These are phyloP conservation scores for Fusarium chlamydosporum DNA, from an alignment of 2,329 filamentous ascomycete genomes.

Conservation along the genomic window DNA sequence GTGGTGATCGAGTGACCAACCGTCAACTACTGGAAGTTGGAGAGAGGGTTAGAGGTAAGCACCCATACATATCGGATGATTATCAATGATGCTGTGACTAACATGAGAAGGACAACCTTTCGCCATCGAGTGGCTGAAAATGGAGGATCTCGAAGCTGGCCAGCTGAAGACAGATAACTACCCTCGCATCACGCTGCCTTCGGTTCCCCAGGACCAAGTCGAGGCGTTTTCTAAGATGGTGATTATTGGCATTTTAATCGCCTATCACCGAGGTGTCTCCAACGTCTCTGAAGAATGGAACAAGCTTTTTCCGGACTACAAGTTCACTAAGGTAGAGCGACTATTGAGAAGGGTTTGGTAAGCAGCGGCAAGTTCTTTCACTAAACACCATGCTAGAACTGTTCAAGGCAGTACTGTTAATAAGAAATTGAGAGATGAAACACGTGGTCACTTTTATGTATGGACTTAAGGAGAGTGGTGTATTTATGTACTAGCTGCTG, in stretches of 20 bases:
- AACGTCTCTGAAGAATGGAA: slow-evolving; percentile 17
- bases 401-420: no score
- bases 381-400: no score
- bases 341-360: background rate
- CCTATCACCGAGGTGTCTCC: slow-evolving; percentile 4
- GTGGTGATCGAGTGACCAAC: background rate
- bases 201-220: background rate
- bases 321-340: background rate
- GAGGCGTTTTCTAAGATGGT: slow-evolving; percentile 27
- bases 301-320: accelerated
- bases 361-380: no score
- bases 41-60: background rate
- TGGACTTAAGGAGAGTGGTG: background rate
- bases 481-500: background rate
- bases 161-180: slow-evolving; percentile 6
- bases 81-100: accelerated
- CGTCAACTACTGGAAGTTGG: background rate
- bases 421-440: no score
- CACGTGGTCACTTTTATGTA: background rate
- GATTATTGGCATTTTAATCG: background rate
- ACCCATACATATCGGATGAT: accelerated
- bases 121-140: slow-evolving; percentile 9
- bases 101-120: background rate
- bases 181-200: background rate
- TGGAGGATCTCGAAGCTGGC: background rate